phyloP scores from a whole-genome alignment of 805 yeast species.

The Naumovozyma baii region DNA sequence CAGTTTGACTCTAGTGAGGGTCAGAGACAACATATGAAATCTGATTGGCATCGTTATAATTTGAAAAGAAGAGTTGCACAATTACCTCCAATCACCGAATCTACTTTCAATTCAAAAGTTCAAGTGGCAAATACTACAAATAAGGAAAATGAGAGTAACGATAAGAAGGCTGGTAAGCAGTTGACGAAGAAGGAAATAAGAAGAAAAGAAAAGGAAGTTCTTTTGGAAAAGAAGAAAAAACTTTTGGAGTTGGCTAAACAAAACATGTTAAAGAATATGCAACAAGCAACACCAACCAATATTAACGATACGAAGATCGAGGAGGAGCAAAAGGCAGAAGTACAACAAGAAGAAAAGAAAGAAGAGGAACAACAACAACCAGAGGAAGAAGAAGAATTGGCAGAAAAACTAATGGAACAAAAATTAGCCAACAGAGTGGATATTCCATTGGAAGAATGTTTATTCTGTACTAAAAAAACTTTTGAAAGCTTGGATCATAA shows the following conservation, averaged over 20 bases:
- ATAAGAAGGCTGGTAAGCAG: slow-evolving; percentile 13
- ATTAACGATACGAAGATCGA: background rate
- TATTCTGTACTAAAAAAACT: slow-evolving; percentile 44
- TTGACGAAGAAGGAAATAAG: slow-evolving; percentile 35
- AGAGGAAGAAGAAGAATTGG: slow-evolving; percentile 31
- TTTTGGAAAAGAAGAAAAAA: slow-evolving; percentile 34
- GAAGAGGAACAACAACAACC: slow-evolving; percentile 11
- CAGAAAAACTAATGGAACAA: slow-evolving; percentile 32
- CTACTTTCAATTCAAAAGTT: slow-evolving; percentile 62
- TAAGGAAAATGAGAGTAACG: slow-evolving; percentile 10
- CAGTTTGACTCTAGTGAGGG: slow-evolving; percentile 64
- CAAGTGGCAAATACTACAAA: slow-evolving; percentile 21
- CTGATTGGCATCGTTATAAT: slow-evolving; percentile 97
- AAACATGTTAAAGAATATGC: slow-evolving; percentile 29
- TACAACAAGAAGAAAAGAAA: slow-evolving; percentile 4
- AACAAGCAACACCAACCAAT: slow-evolving; percentile 1
- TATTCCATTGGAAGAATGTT: slow-evolving; percentile 42
- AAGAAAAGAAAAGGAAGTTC: slow-evolving; percentile 35
- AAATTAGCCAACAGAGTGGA: slow-evolving; percentile 35
- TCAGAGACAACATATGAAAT: slow-evolving; percentile 88
- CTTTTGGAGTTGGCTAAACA: slow-evolving; percentile 34
- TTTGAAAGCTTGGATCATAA: slow-evolving; percentile 37
- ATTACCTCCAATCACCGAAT: slow-evolving; percentile 63
- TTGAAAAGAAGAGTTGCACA: slow-evolving; percentile 88
- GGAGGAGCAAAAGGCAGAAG: slow-evolving; percentile 3